Conservation (phyloP, 2,329 filamentous ascomycete species). For the Scedosporium boydii region DNA sequence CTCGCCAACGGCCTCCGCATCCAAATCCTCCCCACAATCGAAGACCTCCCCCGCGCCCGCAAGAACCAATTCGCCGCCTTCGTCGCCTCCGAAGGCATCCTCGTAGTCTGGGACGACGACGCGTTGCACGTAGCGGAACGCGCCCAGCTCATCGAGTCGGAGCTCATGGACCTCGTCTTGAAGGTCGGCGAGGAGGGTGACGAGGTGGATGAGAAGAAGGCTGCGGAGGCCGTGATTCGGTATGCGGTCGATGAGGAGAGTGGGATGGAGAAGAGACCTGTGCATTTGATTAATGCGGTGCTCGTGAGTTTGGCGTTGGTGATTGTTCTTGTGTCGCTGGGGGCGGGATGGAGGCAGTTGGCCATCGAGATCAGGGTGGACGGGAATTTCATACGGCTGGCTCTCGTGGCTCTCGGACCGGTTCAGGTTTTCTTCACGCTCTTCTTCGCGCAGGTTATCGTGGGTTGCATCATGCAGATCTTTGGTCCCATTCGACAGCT, state of each 20-base stretch:
- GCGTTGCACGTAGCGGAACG: constrained; percentile 59
- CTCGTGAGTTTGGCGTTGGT: constrained; percentile 58
- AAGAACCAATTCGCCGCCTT: constrained; percentile 79
- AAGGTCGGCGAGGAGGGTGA: constrained; percentile 47
- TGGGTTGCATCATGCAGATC: constrained; percentile 66
- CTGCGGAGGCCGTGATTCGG: not conserved
- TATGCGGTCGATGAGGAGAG: constrained; percentile 56
- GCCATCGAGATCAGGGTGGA: constrained; percentile 61
- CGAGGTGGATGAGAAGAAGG: constrained; percentile 25
- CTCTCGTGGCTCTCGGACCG: constrained; percentile 55
- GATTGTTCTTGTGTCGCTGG: constrained; percentile 56
- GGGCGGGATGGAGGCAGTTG: constrained; percentile 60
- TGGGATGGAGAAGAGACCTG: constrained; percentile 54
- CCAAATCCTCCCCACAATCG: constrained; percentile 63
- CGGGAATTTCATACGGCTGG: constrained; percentile 50
- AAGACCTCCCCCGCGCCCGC: constrained; percentile 59
- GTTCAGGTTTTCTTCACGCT: constrained; percentile 73
- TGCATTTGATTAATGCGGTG: constrained; percentile 61
- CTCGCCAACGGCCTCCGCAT: constrained; percentile 68
- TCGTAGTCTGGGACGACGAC: constrained; percentile 79
- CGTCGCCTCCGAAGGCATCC: constrained; percentile 57
- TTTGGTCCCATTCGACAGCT: constrained; percentile 68
- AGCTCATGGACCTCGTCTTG: constrained; percentile 73
- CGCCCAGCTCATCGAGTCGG: constrained; percentile 63
- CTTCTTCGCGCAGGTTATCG: constrained; percentile 71